phyloP scores from a whole-genome alignment of 2,329 filamentous ascomycete species.

The Ophiobolus disseminans region DNA sequence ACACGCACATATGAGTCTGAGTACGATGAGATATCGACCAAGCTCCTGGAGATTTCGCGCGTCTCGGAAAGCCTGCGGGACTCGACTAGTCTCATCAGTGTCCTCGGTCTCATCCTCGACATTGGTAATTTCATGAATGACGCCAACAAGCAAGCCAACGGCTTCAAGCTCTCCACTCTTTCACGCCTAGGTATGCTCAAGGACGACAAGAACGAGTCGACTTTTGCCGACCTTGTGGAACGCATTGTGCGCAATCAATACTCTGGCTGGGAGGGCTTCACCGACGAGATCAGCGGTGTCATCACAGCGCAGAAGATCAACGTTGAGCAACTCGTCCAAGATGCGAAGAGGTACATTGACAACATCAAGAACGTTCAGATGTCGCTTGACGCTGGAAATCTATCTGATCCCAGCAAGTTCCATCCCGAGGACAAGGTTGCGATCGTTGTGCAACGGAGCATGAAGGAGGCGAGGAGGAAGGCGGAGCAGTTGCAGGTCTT shows the following conservation, averaged over 20 bases:
- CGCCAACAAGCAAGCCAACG: conserved; percentile 95
- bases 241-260: conserved; percentile 96
- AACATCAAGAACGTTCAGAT: conserved; percentile 94
- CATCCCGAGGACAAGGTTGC: conserved; percentile 95
- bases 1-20: conserved; percentile 85
- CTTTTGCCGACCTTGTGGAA: conserved; percentile 93
- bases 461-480: conserved; percentile 97
- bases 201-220: conserved; percentile 98
- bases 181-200: conserved; percentile 96
- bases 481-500: conserved; percentile 95
- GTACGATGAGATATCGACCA: conserved; percentile 88
- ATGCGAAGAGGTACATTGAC: conserved; percentile 91
- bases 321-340: conserved; percentile 85
- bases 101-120: conserved; percentile 92
- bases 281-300: conserved; percentile 82
- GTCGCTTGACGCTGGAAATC: conserved; percentile 89
- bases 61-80: conserved; percentile 91
- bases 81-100: conserved; percentile 93
- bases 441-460: conserved; percentile 86
- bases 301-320: conserved; percentile 86
- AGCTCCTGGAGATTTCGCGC: conserved; percentile 82
- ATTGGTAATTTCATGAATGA: conserved; percentile 99
- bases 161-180: conserved; percentile 96
- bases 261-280: conserved; percentile 90
- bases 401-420: conserved; percentile 97